phyloP scores from a whole-genome alignment of 2,329 filamentous ascomycete species.

The Lachnellula subtilissima region DNA sequence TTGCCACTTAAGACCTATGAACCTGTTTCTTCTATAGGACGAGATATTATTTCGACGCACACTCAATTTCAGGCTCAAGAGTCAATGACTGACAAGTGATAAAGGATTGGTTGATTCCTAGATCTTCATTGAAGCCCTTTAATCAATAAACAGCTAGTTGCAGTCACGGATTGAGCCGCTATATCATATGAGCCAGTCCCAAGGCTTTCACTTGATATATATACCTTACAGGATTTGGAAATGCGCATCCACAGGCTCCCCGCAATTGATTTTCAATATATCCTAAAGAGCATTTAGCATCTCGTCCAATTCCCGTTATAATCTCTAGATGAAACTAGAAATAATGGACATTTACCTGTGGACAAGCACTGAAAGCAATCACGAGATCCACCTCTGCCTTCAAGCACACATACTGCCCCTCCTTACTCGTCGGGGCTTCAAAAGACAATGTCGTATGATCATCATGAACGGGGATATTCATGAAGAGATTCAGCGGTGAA shows the following conservation, averaged over 20 bases:
- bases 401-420: conserved; percentile 18
- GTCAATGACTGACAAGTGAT: too few relatives aligned
- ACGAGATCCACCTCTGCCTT: conserved; percentile 22
- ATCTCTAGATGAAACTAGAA: not conserved
- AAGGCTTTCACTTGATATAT: not conserved
- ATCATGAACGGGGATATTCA: conserved; percentile 26
- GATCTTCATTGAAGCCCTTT: too few relatives aligned
- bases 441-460: conserved; percentile 19
- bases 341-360: conserved; percentile 12
- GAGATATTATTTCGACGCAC: too few relatives aligned
- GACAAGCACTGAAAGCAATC: conserved; percentile 24
- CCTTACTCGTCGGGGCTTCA: conserved; percentile 19
- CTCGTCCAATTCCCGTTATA: not conserved
- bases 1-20: too few relatives aligned
- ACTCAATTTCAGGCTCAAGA: too few relatives aligned
- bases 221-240: conserved; percentile 1
- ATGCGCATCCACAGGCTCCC: conserved; percentile 22
- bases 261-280: conserved; percentile 23
- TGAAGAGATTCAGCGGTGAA: conserved; percentile 23
- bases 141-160: too few relatives aligned
- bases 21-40: too few relatives aligned
- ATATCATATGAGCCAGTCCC: too few relatives aligned
- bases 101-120: too few relatives aligned
- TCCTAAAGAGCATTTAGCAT: conserved; percentile 12
- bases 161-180: too few relatives aligned